phyloP scores from a whole-genome alignment of 352 stramenopile species.

The Globisporangium mamillatum region DNA sequence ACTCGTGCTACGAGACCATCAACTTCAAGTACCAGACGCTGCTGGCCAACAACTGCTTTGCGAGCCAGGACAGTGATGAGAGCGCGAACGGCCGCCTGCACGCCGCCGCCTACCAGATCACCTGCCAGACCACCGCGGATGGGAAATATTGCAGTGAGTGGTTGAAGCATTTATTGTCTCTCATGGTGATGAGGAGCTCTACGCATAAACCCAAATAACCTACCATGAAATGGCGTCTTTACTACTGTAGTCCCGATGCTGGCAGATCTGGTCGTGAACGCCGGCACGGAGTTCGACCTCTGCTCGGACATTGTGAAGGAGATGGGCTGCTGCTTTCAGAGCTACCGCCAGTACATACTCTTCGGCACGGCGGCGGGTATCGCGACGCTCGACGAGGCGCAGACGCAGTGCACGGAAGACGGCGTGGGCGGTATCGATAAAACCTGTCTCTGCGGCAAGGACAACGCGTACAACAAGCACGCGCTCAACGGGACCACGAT shows the following conservation, averaged over 20 bases:
- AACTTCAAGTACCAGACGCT: slow-evolving; percentile 64
- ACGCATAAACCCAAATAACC: not conserved
- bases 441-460: slow-evolving; percentile 44
- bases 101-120: slow-evolving; percentile 67
- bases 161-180: not conserved
- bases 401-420: slow-evolving; percentile 43
- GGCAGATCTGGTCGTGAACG: slow-evolving; percentile 41
- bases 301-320: slow-evolving; percentile 70
- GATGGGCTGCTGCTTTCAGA: slow-evolving; percentile 82
- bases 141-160: slow-evolving; percentile 76
- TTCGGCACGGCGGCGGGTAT: slow-evolving; percentile 51
- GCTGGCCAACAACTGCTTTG: slow-evolving; percentile 67
- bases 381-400: slow-evolving; percentile 41
- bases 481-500: slow-evolving; percentile 53
- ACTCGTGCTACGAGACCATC: slow-evolving; percentile 54
- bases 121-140: slow-evolving; percentile 47
- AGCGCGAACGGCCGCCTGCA: slow-evolving; percentile 51
- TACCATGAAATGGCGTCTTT: not conserved
- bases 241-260: slow-evolving; percentile 49
- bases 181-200: not conserved
- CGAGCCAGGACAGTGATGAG: slow-evolving; percentile 48
- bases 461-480: slow-evolving; percentile 55
- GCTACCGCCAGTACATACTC: slow-evolving; percentile 74
- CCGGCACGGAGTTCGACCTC: slow-evolving; percentile 51
- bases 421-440: slow-evolving; percentile 39